These are phyloP conservation scores for Cucurbita moschata DNA, from an alignment of 306 rosid species.

Conservation along the genomic window DNA sequence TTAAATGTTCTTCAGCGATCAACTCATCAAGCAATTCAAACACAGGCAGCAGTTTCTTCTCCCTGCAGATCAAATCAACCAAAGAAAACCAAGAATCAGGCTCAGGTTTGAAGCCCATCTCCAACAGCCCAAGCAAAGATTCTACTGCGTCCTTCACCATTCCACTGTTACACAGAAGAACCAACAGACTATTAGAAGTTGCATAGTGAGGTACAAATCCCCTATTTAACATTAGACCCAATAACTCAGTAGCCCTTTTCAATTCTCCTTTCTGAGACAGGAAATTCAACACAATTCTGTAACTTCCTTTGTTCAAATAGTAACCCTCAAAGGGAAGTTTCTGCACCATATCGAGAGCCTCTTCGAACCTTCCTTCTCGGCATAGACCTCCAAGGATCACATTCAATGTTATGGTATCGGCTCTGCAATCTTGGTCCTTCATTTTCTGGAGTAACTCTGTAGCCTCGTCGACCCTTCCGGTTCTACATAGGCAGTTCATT, in stretches of 20 bases:
- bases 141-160: conserved; percentile 50
- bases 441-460: conserved; percentile 51
- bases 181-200: conserved; percentile 62
- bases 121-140: conserved; percentile 43
- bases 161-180: conserved; percentile 48
- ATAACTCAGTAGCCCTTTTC: conserved; percentile 36
- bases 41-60: conserved; percentile 37
- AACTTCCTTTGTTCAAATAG: conserved; percentile 65
- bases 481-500: conserved; percentile 50
- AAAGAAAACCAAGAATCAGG: conserved; percentile 54
- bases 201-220: conserved; percentile 71
- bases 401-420: conserved; percentile 59
- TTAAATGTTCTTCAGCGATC: conserved; percentile 9
- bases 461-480: conserved; percentile 43
- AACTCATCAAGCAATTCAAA: conserved; percentile 68
- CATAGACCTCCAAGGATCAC: conserved; percentile 70
- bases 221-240: conserved; percentile 54
- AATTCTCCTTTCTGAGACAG: conserved; percentile 45
- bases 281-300: conserved; percentile 66
- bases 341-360: conserved; percentile 62
- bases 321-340: conserved; percentile 61
- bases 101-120: conserved; percentile 57
- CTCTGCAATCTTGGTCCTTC: conserved; percentile 39
- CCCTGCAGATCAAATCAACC: conserved; percentile 52
- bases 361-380: conserved; percentile 43